These are phyloP conservation scores for Stephanodiscus triporus DNA, from an alignment of 108 stramenopile species.

Conservation along the genomic window DNA sequence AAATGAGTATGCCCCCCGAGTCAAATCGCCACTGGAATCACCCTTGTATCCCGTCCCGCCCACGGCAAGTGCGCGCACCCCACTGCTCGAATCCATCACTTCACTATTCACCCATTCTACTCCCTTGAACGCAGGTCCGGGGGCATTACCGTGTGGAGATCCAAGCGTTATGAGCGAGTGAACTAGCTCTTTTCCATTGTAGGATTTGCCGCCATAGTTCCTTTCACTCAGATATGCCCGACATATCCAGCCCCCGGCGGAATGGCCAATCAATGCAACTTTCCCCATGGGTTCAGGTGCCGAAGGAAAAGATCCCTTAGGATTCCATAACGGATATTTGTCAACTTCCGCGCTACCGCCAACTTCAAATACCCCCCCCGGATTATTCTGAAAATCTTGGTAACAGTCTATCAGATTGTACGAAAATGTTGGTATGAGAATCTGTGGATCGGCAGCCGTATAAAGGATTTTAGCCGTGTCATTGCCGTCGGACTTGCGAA, in stretches of 20 bases:
- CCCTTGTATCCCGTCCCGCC: slow-evolving; percentile 69
- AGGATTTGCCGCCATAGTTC: slow-evolving; percentile 68
- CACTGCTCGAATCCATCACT: slow-evolving; percentile 18
- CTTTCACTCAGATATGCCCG: slow-evolving; percentile 61
- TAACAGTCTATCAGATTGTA: slow-evolving; percentile 62
- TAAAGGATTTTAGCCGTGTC: not conserved
- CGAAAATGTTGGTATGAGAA: slow-evolving; percentile 49
- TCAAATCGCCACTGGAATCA: slow-evolving; percentile 59
- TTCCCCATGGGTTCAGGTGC: slow-evolving; percentile 45
- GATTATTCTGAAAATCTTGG: slow-evolving; percentile 66
- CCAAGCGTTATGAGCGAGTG: slow-evolving; percentile 73
- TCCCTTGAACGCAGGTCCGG: slow-evolving; percentile 72
- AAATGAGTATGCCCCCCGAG: slow-evolving; percentile 63
- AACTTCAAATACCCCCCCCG: slow-evolving; percentile 66
- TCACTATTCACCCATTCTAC: slow-evolving; percentile 68
- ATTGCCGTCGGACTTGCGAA: slow-evolving; percentile 12
- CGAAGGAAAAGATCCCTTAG: slow-evolving; percentile 58
- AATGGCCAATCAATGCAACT: slow-evolving; percentile 60
- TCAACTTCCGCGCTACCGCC: slow-evolving; percentile 68
- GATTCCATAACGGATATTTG: slow-evolving; percentile 65
- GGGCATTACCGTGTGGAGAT: slow-evolving; percentile 64
- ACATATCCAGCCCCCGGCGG: slow-evolving; percentile 74
- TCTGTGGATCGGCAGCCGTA: slow-evolving; percentile 31
- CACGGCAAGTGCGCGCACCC: slow-evolving; percentile 60
- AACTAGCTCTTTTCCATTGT: slow-evolving; percentile 55